Base-by-base conservation (phyloP, 768 basidiomycete species). In the Suillus brevipes region DNA sequence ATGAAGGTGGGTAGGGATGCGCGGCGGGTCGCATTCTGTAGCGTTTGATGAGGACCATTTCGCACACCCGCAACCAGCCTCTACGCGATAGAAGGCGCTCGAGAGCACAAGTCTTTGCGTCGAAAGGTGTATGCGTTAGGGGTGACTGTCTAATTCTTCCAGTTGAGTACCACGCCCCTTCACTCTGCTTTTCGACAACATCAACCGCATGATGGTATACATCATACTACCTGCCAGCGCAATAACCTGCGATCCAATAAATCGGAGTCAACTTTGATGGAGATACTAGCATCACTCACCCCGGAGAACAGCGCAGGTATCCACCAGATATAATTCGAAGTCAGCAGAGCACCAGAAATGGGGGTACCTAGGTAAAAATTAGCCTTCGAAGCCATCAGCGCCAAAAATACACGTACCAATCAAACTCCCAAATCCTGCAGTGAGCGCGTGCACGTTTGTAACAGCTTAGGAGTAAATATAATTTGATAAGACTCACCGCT, bases 271-370 rank as follows among this genome's bases (percentile, higher is more conserved):
- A 25, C 4, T 25, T 25, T 37, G 23, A 38, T 38, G 9, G n/a
- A 55, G 23, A 37, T 56, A 61, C 14, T 3, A 7, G 42, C 8
- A 58, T 10, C 16, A 40, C 67, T 6, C 66, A 80, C 76, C 57
- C 85, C 87, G 25, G 80, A 74, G 67, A 85, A 88, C 8, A 87
- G 59, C 3, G 82, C 79, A 5, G 86, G 81, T 53, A 76, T 77
- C 84, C 83, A 86, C 88, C 88, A 89, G 2, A 79, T 75, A 68
- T 83, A 87, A 9, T 78, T 69, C 13, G 77, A 66, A 0, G 85
- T 81, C 6, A 89, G 80, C n/a, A 89, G 71, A 0, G 84, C 83
- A 0, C 88, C 87, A n/a, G 82, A 78, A 49, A 88, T 79, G 1
- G 88, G 87, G 0, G 84, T 82, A 6, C 85, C 86, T 82, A 45